phyloP scores from a whole-genome alignment of 2,329 filamentous ascomycete genomes.

The Sclerotinia borealis region DNA sequence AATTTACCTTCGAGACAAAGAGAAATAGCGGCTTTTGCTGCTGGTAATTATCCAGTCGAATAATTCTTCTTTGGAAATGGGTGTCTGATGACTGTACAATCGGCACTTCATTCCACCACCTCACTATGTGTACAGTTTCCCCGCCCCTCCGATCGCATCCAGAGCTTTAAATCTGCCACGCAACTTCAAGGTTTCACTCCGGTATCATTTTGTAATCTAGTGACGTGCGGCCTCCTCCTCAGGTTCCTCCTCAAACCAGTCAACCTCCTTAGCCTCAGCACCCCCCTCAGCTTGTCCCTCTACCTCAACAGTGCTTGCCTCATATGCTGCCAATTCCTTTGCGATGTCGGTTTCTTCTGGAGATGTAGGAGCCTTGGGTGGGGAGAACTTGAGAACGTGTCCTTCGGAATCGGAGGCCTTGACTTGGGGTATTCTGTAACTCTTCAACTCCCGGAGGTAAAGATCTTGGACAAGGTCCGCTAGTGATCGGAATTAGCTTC shows the following conservation, averaged over 20 bases:
- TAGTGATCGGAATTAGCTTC: slow-evolving; percentile 37
- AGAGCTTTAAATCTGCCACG: neutral
- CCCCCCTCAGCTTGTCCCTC: slow-evolving; percentile 71
- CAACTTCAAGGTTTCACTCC: neutral
- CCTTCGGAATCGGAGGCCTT: slow-evolving; percentile 85
- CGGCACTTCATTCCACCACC: slow-evolving; percentile 9
- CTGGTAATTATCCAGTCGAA: neutral
- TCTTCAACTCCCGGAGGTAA: slow-evolving; percentile 92
- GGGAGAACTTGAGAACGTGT: slow-evolving; percentile 80
- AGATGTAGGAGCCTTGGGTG: slow-evolving; percentile 75
- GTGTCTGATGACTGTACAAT: slow-evolving; percentile 1
- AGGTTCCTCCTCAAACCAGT: slow-evolving; percentile 79
- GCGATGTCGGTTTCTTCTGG: slow-evolving; percentile 94
- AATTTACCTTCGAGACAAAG: neutral
- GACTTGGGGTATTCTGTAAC: slow-evolving; percentile 80
- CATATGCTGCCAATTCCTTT: slow-evolving; percentile 88
- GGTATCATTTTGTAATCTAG: slow-evolving; percentile 20
- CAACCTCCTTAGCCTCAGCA: slow-evolving; percentile 49
- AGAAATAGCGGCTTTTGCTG: neutral
- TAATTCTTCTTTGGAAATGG: neutral
- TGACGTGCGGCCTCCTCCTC: slow-evolving; percentile 41
- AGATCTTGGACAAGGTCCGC: slow-evolving; percentile 97
- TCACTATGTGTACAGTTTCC: slow-evolving; percentile 13
- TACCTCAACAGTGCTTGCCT: slow-evolving; percentile 87
- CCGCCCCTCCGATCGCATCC: neutral